Conservation (phyloP, 2,329 filamentous ascomycete genomes). For the Pseudopithomyces chartarum region DNA sequence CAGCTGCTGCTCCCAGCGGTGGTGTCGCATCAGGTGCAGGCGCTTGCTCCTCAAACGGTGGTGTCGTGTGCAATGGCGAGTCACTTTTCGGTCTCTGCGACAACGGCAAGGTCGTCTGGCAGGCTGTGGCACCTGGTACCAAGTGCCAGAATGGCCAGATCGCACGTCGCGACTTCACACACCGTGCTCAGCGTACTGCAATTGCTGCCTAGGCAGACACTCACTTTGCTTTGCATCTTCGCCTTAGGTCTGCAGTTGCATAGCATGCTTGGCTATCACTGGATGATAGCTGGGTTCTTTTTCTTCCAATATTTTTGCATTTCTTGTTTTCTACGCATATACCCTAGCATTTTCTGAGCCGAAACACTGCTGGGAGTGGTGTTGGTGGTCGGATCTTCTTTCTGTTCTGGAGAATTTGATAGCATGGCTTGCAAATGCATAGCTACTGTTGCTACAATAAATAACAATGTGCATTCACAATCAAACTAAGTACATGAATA, state of each 20-base stretch:
- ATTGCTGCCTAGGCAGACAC: not conserved
- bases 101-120: conserved; percentile 44
- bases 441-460: not conserved
- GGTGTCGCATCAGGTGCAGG: conserved; percentile 7
- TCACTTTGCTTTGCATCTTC: not conserved
- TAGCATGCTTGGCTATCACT: not conserved
- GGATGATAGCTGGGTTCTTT: not conserved
- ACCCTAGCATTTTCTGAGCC: not conserved
- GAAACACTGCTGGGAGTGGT: not conserved
- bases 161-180: conserved; percentile 28
- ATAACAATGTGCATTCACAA: not conserved
- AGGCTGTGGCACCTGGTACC: conserved; percentile 50
- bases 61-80: conserved; percentile 44
- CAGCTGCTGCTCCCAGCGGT: conserved; percentile 9
- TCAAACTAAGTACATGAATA: too few species aligned
- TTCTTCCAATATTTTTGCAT: not conserved
- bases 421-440: conserved; percentile 1
- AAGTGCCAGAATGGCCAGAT: conserved; percentile 45
- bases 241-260: not conserved
- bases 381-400: not conserved
- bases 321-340: not conserved
- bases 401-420: not conserved
- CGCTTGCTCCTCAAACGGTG: conserved; percentile 41
- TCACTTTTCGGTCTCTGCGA: conserved; percentile 49
- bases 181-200: conserved; percentile 22